Percentiles rank a stretch among this genome's conserved stretches.
Conservation (phyloP, 305 asterid species). For the Striga hermonthica region DNA sequence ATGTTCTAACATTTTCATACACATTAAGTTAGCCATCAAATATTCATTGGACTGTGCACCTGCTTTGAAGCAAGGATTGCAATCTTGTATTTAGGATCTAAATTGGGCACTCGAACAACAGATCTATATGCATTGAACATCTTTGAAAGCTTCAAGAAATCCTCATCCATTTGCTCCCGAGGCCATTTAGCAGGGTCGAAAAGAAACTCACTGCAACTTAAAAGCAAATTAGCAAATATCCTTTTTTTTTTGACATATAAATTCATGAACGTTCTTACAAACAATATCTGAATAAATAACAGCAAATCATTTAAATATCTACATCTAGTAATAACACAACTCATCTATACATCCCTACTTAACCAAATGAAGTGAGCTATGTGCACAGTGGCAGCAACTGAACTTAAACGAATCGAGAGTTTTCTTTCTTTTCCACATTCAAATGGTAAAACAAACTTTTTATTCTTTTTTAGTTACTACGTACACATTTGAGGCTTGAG, state of each 20-base stretch:
- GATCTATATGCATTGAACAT: slow-evolving; percentile 71
- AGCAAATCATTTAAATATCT: too few relatives aligned
- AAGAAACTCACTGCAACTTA: slow-evolving; percentile 65
- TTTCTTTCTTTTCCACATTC: background rate
- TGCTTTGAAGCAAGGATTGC: slow-evolving; percentile 86
- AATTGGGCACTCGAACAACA: slow-evolving; percentile 65
- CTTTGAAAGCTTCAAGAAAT: slow-evolving; percentile 56
- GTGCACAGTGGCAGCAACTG: background rate
- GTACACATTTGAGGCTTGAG: background rate
- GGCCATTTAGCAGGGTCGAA: slow-evolving; percentile 83
- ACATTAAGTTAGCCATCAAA: slow-evolving; percentile 16
- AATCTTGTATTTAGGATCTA: slow-evolving; percentile 74
- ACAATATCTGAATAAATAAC: slow-evolving; percentile 25
- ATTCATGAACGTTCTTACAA: slow-evolving; percentile 17
- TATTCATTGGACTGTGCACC: slow-evolving; percentile 38
- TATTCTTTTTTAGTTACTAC: background rate
- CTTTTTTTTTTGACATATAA: slow-evolving; percentile 30
- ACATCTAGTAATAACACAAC: background rate
- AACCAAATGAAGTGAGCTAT: slow-evolving; percentile 17
- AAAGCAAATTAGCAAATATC: slow-evolving; percentile 7
- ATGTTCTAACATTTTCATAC: background rate
- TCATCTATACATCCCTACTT: background rate
- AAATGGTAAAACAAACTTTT: background rate
- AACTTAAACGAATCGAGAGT: background rate
- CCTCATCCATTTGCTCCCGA: slow-evolving; percentile 69